These are phyloP conservation scores for Torulaspora franciscae DNA, from an alignment of 805 yeast genomes.

Conservation along the genomic window DNA sequence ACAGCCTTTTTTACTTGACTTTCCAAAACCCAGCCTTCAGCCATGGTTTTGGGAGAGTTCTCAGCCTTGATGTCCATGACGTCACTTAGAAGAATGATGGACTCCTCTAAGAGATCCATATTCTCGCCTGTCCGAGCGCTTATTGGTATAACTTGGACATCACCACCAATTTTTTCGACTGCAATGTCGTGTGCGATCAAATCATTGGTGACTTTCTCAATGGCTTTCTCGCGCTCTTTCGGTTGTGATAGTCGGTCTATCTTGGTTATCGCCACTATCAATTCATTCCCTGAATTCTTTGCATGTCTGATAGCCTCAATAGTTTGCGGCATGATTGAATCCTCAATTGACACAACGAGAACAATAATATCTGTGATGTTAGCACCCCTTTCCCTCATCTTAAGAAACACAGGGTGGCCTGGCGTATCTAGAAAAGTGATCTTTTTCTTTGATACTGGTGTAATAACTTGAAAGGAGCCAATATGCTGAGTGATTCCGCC, in stretches of 20 bases:
- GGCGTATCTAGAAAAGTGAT: conserved; percentile 96
- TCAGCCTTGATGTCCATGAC: conserved; percentile 70
- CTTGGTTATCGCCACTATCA: conserved; percentile 89
- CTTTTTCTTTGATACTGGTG: conserved; percentile 65
- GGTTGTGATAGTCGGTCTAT: conserved; percentile 59
- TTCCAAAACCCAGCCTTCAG: conserved; percentile 88
- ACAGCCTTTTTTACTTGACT: conserved; percentile 74
- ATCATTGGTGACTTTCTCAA: conserved; percentile 74
- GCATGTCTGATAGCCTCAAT: conserved; percentile 93
- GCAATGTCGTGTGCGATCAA: conserved; percentile 72
- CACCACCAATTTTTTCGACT: conserved; percentile 93
- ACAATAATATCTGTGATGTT: conserved; percentile 87
- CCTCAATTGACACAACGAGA: conserved; percentile 94
- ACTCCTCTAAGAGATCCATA: conserved; percentile 86
- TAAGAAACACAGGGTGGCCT: conserved; percentile 94
- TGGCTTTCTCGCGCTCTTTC: conserved; percentile 48
- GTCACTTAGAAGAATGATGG: conserved; percentile 79
- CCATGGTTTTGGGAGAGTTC: conserved; percentile 39
- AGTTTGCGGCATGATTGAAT: conserved; percentile 97
- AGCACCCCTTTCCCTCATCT: conserved; percentile 97
- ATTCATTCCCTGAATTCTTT: conserved; percentile 43
- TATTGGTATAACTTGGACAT: conserved; percentile 79
- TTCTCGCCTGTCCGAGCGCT: conserved; percentile 88
- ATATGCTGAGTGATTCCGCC: conserved; percentile 98
- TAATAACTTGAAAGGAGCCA: conserved; percentile 89